Evolutionary conservation across 129 eudicot species (phyloP).

Genomic region (Flaveria robusta): DNA sequence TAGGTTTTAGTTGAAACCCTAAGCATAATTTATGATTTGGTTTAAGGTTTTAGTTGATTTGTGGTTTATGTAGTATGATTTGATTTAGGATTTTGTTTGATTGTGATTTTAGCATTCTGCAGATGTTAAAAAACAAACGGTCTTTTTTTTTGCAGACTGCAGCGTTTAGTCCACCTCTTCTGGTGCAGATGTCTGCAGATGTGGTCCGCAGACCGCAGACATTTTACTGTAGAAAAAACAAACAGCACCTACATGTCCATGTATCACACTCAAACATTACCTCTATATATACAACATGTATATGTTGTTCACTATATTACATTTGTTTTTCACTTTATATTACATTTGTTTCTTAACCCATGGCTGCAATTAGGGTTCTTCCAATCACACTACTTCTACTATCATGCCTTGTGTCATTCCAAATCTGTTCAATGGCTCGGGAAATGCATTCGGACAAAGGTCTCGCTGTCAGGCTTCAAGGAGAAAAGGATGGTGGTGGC

Average conservation of each 20-base stretch:
- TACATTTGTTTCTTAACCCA: neutral
- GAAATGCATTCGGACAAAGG: constrained; percentile 2
- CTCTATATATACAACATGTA: constrained; percentile 13
- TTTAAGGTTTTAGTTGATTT: no score
- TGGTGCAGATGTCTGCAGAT: no score
- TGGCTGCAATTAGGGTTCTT: constrained; percentile 32
- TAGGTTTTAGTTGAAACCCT: no score
- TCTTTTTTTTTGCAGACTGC: no score
- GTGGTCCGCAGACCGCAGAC: no score
- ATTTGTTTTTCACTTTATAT: no score
- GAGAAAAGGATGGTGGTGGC: constrained; percentile 36
- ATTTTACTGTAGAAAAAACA: no score
- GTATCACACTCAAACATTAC: neutral
- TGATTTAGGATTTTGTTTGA: no score
- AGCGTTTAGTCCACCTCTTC: neutral
- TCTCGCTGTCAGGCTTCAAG: constrained; percentile 25
- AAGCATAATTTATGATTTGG: no score
- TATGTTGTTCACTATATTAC: neutral
- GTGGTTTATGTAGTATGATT: no score
- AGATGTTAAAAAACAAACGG: no score
- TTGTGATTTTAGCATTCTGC: no score
- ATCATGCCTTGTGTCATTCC: constrained; percentile 16
- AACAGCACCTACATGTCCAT: neutral
- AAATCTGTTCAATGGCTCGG: constrained; percentile 8
- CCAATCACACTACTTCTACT: constrained; percentile 20